Conservation (phyloP, 768 basidiomycete genomes). For the Pleurotus sapidus region DNA sequence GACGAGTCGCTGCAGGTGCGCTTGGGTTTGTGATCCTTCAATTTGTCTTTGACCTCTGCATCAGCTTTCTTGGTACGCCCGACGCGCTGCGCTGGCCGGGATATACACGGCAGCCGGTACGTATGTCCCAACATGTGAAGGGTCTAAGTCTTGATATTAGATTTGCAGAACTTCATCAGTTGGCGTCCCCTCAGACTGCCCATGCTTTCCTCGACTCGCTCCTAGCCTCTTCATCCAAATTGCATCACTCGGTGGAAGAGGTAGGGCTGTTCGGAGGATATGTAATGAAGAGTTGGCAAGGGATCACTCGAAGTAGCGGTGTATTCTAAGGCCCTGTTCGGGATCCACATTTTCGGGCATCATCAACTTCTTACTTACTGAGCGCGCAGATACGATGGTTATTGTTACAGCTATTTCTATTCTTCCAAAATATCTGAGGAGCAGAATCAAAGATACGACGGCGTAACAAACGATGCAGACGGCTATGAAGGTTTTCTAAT, state of each 20-base stretch:
- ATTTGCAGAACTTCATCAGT: slow-evolving; percentile 68
- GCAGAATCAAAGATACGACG: too few relatives aligned
- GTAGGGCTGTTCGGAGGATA: slow-evolving; percentile 55
- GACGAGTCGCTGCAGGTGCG: slow-evolving; percentile 59
- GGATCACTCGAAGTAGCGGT: slow-evolving; percentile 69
- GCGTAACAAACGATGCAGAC: too few relatives aligned
- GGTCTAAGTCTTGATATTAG: background rate
- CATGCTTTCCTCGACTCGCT: slow-evolving; percentile 64
- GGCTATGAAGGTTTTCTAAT: too few relatives aligned
- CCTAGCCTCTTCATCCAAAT: slow-evolving; percentile 42
- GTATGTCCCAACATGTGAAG: slow-evolving; percentile 6
- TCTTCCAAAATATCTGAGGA: too few relatives aligned
- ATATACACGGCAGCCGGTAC: slow-evolving; percentile 72
- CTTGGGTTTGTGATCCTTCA: background rate
- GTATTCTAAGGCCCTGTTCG: slow-evolving; percentile 28
- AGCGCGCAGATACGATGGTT: too few relatives aligned
- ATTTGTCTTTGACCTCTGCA: background rate
- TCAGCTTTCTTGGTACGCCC: slow-evolving; percentile 73
- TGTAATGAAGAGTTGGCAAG: slow-evolving; percentile 65
- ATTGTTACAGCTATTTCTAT: too few relatives aligned
- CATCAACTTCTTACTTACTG: too few relatives aligned
- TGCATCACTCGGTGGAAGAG: slow-evolving; percentile 50
- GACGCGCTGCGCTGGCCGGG: slow-evolving; percentile 59
- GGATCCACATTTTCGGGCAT: too few relatives aligned
- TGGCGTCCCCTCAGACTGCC: slow-evolving; percentile 73